Evolutionary conservation across 805 yeast species (phyloP).

Genomic region (Candida argentea): DNA sequence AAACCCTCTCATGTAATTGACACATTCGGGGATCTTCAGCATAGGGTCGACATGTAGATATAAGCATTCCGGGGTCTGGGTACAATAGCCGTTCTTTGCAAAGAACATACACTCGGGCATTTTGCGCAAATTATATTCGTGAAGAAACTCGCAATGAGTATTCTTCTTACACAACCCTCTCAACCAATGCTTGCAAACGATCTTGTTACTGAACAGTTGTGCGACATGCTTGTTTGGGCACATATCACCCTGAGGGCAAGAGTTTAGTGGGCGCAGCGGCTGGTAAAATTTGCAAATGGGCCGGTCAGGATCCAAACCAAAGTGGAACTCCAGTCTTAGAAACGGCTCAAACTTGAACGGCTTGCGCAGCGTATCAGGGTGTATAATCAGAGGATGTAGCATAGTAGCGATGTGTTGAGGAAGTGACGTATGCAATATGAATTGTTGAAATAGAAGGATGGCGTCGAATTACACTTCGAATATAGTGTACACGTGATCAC

Average conservation of each 20-base stretch:
- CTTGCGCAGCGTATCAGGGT: constrained; percentile 29
- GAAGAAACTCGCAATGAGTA: constrained; percentile 91
- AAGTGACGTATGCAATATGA: not conserved
- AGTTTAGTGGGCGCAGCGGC: constrained; percentile 40
- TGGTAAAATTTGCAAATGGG: constrained; percentile 73
- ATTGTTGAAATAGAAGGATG: constrained; percentile 1
- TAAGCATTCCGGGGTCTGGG: constrained; percentile 89
- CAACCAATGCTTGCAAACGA: constrained; percentile 97
- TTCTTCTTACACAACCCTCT: constrained; percentile 96
- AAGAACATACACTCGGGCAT: constrained; percentile 96
- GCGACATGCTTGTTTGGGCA: constrained; percentile 84
- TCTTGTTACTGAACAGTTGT: constrained; percentile 37
- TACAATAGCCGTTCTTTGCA: constrained; percentile 74
- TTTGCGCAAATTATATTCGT: constrained; percentile 85
- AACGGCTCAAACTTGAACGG: constrained; percentile 70
- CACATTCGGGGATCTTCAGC: constrained; percentile 80
- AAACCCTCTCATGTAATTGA: constrained; percentile 75
- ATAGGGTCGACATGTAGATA: constrained; percentile 88
- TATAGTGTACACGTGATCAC: too few relatives aligned
- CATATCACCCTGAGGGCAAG: constrained; percentile 77
- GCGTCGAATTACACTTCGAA: not conserved
- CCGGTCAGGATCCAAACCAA: constrained; percentile 80
- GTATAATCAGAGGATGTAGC: constrained; percentile 31
- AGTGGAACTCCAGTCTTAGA: constrained; percentile 65
- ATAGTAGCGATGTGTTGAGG: constrained; percentile 1